Evolutionary conservation across 2,329 filamentous ascomycete genomes (phyloP).

Genomic region (Leptographium procerum): DNA sequence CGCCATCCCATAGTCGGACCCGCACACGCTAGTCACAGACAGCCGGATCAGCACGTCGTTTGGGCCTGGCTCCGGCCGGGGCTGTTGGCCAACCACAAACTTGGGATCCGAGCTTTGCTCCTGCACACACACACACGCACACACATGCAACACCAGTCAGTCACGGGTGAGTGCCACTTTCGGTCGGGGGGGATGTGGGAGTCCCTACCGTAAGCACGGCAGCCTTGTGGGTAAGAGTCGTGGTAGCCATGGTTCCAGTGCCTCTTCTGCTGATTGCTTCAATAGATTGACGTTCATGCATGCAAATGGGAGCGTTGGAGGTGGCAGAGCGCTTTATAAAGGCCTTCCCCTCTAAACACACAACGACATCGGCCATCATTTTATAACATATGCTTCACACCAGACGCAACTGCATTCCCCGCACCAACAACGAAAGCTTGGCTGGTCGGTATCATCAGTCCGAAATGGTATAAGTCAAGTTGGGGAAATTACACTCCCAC

Average conservation of each 20-base stretch:
- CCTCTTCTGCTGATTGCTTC: background rate
- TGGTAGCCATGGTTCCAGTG: background rate
- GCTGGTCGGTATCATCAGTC: background rate
- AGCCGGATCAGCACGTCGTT: slow-evolving; percentile 24
- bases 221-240: slow-evolving; percentile 3
- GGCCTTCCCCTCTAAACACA: no score
- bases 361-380: background rate
- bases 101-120: slow-evolving; percentile 6
- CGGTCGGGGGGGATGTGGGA: background rate
- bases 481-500: background rate
- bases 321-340: no score
- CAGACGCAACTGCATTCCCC: background rate
- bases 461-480: background rate
- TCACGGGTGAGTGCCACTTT: background rate
- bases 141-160: background rate
- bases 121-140: no score
- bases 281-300: no score
- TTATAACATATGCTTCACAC: background rate
- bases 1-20: slow-evolving; percentile 27
- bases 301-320: no score
- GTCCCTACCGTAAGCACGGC: slow-evolving; percentile 8
- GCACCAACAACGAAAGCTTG: background rate
- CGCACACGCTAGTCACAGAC: slow-evolving; percentile 25
- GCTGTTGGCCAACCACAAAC: slow-evolving; percentile 14
- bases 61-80: slow-evolving; percentile 18